A percentile compares a stretch with the other conserved stretches of the same genome.
Conservation (phyloP, 78 protist genomes). For the Dictyostelium brefeldianum region DNA sequence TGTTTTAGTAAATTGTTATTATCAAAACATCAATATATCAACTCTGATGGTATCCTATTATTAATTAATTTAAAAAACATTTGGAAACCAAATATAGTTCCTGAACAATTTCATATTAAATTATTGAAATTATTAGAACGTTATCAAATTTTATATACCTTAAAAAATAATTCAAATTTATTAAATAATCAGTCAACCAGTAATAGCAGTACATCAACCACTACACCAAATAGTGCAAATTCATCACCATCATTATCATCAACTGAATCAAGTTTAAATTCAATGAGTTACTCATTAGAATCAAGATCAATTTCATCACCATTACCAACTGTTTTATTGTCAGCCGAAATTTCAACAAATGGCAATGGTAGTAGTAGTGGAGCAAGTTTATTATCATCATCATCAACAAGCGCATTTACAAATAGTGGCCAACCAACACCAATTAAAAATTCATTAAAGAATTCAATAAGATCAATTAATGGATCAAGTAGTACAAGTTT, state of each 20-base stretch:
- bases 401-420: conserved; percentile 10
- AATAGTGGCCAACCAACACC: not conserved
- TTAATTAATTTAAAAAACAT: conserved; percentile 3
- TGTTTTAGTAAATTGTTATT: conserved; percentile 40
- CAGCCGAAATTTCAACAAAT: not conserved
- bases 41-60: conserved; percentile 26
- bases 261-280: not conserved
- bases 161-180: conserved; percentile 33
- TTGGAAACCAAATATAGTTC: conserved; percentile 66
- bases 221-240: not conserved
- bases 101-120: conserved; percentile 43
- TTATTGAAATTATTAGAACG: conserved; percentile 46
- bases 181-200: not conserved
- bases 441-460: conserved; percentile 11
- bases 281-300: conserved; percentile 1
- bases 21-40: conserved; percentile 24
- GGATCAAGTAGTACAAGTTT: not conserved
- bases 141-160: conserved; percentile 33
- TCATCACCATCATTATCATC: not conserved
- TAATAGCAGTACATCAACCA: not conserved
- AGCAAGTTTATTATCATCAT: not conserved
- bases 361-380: not conserved
- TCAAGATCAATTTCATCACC: conserved; percentile 15
- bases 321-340: conserved; percentile 19
- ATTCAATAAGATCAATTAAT: not conserved